These are phyloP conservation scores for Lipomyces oligophaga DNA, from an alignment of 805 yeast species.

Conservation along the genomic window DNA sequence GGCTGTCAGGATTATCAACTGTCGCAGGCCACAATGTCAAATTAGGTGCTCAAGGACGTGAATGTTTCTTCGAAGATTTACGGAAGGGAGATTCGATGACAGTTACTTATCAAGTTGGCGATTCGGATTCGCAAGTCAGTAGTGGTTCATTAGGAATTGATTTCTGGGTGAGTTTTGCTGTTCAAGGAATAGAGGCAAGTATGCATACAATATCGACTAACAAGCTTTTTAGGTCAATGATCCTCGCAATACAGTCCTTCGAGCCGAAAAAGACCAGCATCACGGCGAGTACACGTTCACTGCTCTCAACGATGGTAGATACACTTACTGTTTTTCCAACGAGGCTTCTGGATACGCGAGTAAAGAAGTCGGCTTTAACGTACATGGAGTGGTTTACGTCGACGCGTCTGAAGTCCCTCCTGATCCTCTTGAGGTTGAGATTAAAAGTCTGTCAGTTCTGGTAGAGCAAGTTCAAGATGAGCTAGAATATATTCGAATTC, in stretches of 20 bases:
- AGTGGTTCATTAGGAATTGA: constrained; percentile 28
- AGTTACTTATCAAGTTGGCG: constrained; percentile 88
- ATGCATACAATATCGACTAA: background rate
- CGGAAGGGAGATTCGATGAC: constrained; percentile 82
- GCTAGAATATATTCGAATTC: constrained; percentile 80
- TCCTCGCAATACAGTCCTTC: constrained; percentile 50
- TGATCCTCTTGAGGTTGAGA: constrained; percentile 66
- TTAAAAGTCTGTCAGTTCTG: constrained; percentile 66
- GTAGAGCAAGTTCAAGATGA: constrained; percentile 88
- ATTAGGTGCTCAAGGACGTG: constrained; percentile 29
- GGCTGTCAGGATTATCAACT: no score
- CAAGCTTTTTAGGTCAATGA: constrained; percentile 41
- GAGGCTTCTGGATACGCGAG: constrained; percentile 68
- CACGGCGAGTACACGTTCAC: constrained; percentile 75
- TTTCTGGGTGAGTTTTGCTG: constrained; percentile 26
- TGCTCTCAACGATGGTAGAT: constrained; percentile 68
- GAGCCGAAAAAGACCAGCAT: constrained; percentile 52
- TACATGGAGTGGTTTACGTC: constrained; percentile 86
- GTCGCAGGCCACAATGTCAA: constrained; percentile 29
- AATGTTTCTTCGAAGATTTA: constrained; percentile 79
- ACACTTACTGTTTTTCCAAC: constrained; percentile 86
- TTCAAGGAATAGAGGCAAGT: background rate
- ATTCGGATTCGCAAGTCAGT: constrained; percentile 51
- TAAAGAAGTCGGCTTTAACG: constrained; percentile 91
- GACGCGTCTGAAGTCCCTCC: constrained; percentile 45